Evolutionary conservation across 169 alveolate genomes (phyloP).

Genomic region (Plasmodium gonderi): DNA sequence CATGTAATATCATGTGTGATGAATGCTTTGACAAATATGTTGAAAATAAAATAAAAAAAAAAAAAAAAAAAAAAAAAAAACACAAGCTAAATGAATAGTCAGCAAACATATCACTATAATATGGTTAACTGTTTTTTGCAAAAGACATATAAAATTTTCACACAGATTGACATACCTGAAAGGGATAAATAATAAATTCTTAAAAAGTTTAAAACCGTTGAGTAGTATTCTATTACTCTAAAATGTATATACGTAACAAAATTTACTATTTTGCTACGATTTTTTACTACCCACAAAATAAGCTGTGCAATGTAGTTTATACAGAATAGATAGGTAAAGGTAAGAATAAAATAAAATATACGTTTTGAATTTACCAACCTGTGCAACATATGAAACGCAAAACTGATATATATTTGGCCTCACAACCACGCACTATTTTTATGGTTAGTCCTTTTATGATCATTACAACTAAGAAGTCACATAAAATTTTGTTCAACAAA

Average conservation of each 20-base stretch:
- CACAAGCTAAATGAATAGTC: conserved; percentile 15
- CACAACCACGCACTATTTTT: conserved; percentile 5
- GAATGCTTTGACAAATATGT: background rate
- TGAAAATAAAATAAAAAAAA: conserved; percentile 26
- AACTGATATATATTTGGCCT: background rate
- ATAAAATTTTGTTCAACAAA: background rate
- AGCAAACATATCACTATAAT: conserved; percentile 13
- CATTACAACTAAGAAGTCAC: conserved; percentile 29
- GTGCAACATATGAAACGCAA: background rate
- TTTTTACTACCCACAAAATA: background rate
- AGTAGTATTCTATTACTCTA: conserved; percentile 44
- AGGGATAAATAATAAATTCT: conserved; percentile 41
- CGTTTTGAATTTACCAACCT: conserved; percentile 23
- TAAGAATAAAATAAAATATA: background rate
- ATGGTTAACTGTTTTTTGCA: conserved; percentile 2
- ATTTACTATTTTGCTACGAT: background rate
- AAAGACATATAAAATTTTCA: background rate
- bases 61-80: conserved; percentile 18
- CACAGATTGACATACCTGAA: conserved; percentile 39
- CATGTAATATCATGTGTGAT: background rate
- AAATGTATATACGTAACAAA: conserved; percentile 3
- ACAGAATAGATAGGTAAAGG: conserved; percentile 19
- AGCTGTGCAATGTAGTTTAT: background rate
- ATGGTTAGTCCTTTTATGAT: conserved; percentile 11
- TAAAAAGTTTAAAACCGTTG: conserved; percentile 39